phyloP scores from a whole-genome alignment of 345 rosid genomes.

The Gynandropsis gynandra region DNA sequence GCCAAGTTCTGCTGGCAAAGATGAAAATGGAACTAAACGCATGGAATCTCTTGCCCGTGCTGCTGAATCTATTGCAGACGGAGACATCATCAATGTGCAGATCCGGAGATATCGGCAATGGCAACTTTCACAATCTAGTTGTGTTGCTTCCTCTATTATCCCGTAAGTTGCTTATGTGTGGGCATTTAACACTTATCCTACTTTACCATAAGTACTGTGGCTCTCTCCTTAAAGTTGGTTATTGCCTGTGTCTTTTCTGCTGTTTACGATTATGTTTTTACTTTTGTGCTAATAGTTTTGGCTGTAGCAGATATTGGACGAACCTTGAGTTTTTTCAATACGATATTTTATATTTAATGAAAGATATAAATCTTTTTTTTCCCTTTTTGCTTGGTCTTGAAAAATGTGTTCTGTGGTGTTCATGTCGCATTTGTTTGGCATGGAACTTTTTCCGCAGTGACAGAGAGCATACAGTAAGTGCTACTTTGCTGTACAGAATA shows the following conservation, averaged over 20 bases:
- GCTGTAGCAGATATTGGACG: no score
- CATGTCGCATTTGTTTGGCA: no score
- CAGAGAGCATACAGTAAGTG: no score
- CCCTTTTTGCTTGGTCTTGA: no score
- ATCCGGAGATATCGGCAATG: constrained; percentile 92
- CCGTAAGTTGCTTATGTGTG: constrained; percentile 58
- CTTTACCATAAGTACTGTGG: constrained; percentile 3
- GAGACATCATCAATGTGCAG: constrained; percentile 89
- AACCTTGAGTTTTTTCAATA: no score
- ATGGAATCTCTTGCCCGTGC: constrained; percentile 76
- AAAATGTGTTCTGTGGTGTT: no score
- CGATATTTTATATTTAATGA: no score
- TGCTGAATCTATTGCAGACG: constrained; percentile 90
- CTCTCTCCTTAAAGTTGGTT: constrained; percentile 12
- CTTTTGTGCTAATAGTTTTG: no score
- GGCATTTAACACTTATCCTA: constrained; percentile 5
- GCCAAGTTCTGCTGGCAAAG: constrained; percentile 62
- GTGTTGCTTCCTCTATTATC: constrained; percentile 70
- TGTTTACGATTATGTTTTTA: no score
- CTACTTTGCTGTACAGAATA: no score
- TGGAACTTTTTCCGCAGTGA: no score
- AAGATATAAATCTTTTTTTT: no score
- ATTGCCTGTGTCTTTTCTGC: neutral
- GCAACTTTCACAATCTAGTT: constrained; percentile 81
- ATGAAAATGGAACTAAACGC: constrained; percentile 62